These are phyloP conservation scores for Schizosaccharomyces octosporus DNA, from an alignment of 805 yeast genomes.

Conservation along the genomic window DNA sequence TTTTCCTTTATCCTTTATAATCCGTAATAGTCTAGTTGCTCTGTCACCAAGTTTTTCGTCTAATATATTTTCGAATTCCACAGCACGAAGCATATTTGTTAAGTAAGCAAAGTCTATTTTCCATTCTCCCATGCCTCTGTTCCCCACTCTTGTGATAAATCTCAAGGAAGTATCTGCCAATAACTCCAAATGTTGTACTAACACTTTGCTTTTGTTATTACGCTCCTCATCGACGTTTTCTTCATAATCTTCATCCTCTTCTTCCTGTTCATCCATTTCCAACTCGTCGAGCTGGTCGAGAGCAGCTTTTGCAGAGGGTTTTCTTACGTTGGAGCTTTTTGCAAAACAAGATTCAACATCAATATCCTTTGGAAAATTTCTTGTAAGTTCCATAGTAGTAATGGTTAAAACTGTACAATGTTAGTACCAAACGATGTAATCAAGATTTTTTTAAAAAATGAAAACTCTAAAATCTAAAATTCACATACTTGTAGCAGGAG, in stretches of 20 bases:
- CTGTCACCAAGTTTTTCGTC: conserved; percentile 19
- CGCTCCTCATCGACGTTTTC: background rate
- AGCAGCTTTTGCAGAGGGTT: background rate
- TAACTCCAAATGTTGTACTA: conserved; percentile 46
- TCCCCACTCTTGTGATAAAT: conserved; percentile 31
- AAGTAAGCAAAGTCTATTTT: conserved; percentile 15
- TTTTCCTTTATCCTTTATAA: conserved; percentile 42
- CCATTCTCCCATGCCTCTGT: conserved; percentile 27
- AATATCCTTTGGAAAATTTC: background rate
- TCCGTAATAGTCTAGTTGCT: conserved; percentile 49
- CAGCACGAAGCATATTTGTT: conserved; percentile 10
- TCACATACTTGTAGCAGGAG: background rate
- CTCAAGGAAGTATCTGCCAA: conserved; percentile 29
- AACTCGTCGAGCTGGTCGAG: background rate
- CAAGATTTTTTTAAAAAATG: background rate
- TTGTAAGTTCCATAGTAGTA: background rate
- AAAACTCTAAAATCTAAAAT: background rate
- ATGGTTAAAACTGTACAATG: background rate
- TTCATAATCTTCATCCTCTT: conserved; percentile 1
- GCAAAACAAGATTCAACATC: background rate
- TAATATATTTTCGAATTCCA: conserved; percentile 15
- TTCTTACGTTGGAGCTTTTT: background rate
- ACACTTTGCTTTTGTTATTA: conserved; percentile 7
- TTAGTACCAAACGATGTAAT: background rate
- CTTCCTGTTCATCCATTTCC: background rate